These are phyloP conservation scores for Plasmodium falciparum DNA, from an alignment of 169 alveolate species.

Conservation along the genomic window DNA sequence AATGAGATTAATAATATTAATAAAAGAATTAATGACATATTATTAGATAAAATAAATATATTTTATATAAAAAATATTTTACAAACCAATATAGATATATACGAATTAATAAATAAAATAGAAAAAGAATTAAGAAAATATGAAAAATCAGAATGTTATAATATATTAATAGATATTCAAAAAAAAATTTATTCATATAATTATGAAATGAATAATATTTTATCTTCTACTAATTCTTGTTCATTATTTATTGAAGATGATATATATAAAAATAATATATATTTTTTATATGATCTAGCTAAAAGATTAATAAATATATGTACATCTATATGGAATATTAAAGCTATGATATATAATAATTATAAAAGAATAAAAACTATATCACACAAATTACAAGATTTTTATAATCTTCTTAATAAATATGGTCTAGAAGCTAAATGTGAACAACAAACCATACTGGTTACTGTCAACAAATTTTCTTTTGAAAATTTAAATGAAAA, in stretches of 20 bases:
- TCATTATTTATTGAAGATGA: background rate
- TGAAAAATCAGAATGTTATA: slow-evolving; percentile 49
- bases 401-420: slow-evolving; percentile 35
- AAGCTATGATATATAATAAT: slow-evolving; percentile 72
- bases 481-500: slow-evolving; percentile 23
- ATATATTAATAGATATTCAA: slow-evolving; percentile 36
- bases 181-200: slow-evolving; percentile 6
- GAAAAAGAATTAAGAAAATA: slow-evolving; percentile 37
- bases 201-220: slow-evolving; percentile 1
- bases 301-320: slow-evolving; percentile 34
- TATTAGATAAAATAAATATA: slow-evolving; percentile 50
- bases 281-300: slow-evolving; percentile 31
- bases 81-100: slow-evolving; percentile 39
- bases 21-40: slow-evolving; percentile 16
- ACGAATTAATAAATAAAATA: slow-evolving; percentile 69
- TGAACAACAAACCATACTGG: slow-evolving; percentile 6
- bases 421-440: slow-evolving; percentile 40
- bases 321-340: slow-evolving; percentile 56
- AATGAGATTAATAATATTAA: slow-evolving; percentile 28
- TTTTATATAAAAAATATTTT: slow-evolving; percentile 41
- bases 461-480: slow-evolving; percentile 29
- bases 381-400: slow-evolving; percentile 18
- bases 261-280: slow-evolving; percentile 20
- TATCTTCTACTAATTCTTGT: background rate
- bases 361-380: slow-evolving; percentile 54